phyloP scores from a whole-genome alignment of 2,329 filamentous ascomycete genomes.

The Trichoderma breve region DNA sequence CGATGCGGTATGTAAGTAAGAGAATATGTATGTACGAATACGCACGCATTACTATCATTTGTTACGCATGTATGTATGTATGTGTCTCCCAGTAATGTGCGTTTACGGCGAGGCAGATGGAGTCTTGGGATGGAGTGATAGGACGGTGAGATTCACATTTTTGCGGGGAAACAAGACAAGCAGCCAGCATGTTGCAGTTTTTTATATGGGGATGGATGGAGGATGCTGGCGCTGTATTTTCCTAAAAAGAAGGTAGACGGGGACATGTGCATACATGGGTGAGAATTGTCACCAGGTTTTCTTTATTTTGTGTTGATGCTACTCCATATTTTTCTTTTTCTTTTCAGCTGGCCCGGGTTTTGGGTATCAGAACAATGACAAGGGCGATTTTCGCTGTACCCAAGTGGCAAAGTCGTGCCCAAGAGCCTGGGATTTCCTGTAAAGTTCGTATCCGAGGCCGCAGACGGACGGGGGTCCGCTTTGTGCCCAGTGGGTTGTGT shows the following conservation, averaged over 20 bases:
- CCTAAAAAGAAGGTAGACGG: not conserved
- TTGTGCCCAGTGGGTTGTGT: not conserved
- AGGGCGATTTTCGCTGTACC: not conserved
- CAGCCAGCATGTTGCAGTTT: not conserved
- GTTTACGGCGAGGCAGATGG: not conserved
- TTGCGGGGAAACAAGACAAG: not conserved
- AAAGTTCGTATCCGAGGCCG: not conserved
- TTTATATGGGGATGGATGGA: not conserved
- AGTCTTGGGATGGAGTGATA: not conserved
- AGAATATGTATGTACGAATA: not conserved
- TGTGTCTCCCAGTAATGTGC: not conserved
- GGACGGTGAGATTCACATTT: not conserved
- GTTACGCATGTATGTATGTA: not conserved
- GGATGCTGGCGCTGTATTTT: not conserved
- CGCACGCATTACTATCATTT: not conserved
- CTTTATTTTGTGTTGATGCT: too few relatives aligned
- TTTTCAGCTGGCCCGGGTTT: not conserved
- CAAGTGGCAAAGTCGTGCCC: slow-evolving; percentile 13
- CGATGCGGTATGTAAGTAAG: slow-evolving; percentile 11
- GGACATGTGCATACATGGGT: not conserved
- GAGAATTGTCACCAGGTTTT: too few relatives aligned
- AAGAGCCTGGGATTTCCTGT: not conserved
- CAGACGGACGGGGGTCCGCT: not conserved
- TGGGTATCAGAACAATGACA: not conserved
- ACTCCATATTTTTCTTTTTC: not conserved